A percentile compares a stretch with the other conserved stretches of the same genome.
Conservation (phyloP, 352 stramenopile species). For the Pythium grandisporangium region DNA sequence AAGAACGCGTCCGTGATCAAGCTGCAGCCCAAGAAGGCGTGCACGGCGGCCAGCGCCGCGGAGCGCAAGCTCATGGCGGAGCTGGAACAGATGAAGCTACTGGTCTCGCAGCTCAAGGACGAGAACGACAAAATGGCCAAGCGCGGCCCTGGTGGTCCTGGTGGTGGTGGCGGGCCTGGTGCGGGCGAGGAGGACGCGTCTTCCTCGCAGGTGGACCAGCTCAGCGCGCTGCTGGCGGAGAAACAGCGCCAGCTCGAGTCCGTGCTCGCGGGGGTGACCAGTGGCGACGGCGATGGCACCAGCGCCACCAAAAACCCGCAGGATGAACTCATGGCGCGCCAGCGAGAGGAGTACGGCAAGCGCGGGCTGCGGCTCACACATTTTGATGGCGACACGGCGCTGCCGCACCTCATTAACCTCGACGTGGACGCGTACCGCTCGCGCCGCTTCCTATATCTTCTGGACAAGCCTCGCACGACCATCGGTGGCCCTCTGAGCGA, state of each 20-base stretch:
- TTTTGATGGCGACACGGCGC: slow-evolving; percentile 79
- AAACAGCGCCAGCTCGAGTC: slow-evolving; percentile 71
- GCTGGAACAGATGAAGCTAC: slow-evolving; percentile 90
- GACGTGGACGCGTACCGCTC: slow-evolving; percentile 91
- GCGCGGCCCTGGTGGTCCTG: no score
- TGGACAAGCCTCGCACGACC: slow-evolving; percentile 45
- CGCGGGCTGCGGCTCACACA: slow-evolving; percentile 85
- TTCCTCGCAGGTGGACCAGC: slow-evolving; percentile 42
- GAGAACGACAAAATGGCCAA: slow-evolving; percentile 79
- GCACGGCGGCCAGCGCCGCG: slow-evolving; percentile 76
- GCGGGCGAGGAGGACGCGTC: slow-evolving; percentile 18
- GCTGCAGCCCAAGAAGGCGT: slow-evolving; percentile 93
- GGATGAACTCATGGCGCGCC: slow-evolving; percentile 83
- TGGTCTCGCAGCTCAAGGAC: slow-evolving; percentile 74
- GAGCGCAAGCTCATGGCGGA: slow-evolving; percentile 93
- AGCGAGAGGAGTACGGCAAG: slow-evolving; percentile 87
- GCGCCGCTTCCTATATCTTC: slow-evolving; percentile 89
- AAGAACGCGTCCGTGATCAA: slow-evolving; percentile 94
- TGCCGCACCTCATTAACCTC: slow-evolving; percentile 90
- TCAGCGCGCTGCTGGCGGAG: slow-evolving; percentile 50
- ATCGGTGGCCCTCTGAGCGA: slow-evolving; percentile 67
- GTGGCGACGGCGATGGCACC: slow-evolving; percentile 12
- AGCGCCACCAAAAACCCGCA: slow-evolving; percentile 38
- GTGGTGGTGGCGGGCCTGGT: slow-evolving; percentile 9
- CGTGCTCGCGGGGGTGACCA: slow-evolving; percentile 44